Evolutionary conservation across 179 eudicot species (phyloP).

Genomic region (Sideroxylon spinosum): DNA sequence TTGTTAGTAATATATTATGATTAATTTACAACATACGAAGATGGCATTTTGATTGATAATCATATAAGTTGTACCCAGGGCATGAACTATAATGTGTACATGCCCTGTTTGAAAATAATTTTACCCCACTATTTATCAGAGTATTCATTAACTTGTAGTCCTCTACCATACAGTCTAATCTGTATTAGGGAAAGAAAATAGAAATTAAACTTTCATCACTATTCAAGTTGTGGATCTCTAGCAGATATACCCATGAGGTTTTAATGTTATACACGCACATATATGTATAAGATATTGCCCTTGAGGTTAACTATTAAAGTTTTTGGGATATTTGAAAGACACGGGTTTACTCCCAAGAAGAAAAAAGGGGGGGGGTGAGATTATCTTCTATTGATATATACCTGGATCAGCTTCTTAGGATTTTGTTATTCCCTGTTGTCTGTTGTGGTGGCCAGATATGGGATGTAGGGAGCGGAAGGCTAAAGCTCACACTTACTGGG

Average conservation of each 20-base stretch:
- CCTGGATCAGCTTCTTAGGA: background rate
- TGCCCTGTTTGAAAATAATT: background rate
- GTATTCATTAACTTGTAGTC: no score
- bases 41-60: background rate
- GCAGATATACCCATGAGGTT: no score
- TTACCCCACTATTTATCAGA: no score
- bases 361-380: background rate
- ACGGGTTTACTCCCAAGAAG: no score
- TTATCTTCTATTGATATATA: background rate
- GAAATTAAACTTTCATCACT: no score
- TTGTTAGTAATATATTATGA: background rate
- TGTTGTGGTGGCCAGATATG: conserved; percentile 58
- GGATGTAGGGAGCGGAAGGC: conserved; percentile 78
- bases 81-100: background rate
- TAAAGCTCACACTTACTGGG: conserved; percentile 93
- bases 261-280: no score
- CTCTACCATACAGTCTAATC: no score
- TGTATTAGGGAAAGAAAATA: no score
- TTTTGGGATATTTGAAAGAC: no score
- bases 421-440: background rate
- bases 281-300: no score
- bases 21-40: background rate
- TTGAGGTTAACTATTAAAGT: no score
- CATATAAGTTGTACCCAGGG: background rate
- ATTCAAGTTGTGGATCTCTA: no score